Conservation (phyloP, 768 basidiomycete species). For the Tephrocybe sp. region DNA sequence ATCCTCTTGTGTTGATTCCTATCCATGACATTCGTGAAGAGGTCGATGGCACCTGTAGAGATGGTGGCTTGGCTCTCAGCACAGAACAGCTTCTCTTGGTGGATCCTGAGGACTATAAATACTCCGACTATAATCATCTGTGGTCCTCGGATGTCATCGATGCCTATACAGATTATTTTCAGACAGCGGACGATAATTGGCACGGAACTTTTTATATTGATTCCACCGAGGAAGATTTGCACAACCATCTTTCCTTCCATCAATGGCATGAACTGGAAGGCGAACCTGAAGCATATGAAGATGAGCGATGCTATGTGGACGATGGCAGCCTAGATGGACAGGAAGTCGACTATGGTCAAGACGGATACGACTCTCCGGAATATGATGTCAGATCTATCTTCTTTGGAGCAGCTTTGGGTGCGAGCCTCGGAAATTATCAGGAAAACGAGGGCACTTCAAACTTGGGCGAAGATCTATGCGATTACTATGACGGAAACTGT, state of each 20-base stretch:
- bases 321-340: not conserved
- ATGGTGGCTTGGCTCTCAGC: not conserved
- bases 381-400: not conserved
- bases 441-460: not conserved
- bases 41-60: no score
- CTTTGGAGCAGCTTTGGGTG: not conserved
- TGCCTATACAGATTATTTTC: not conserved
- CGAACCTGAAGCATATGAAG: not conserved
- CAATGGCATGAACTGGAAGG: constrained; percentile 8
- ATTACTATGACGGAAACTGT: not conserved
- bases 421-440: not conserved
- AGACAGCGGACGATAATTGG: not conserved
- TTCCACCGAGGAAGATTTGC: not conserved
- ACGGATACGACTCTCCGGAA: not conserved
- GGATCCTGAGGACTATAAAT: constrained; percentile 13
- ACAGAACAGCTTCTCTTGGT: constrained; percentile 10
- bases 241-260: not conserved
- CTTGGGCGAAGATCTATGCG: not conserved
- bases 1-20: not conserved
- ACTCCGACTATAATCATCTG: constrained; percentile 6
- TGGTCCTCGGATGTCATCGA: not conserved
- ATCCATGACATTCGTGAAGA: not conserved
- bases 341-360: not conserved
- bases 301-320: not conserved
- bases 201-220: not conserved